Evolutionary conservation across 371 early-diverging fungal genomes (phyloP), one percentile per base, ranked within the genome.

Genomic region (Mortierella sp.): DNA sequence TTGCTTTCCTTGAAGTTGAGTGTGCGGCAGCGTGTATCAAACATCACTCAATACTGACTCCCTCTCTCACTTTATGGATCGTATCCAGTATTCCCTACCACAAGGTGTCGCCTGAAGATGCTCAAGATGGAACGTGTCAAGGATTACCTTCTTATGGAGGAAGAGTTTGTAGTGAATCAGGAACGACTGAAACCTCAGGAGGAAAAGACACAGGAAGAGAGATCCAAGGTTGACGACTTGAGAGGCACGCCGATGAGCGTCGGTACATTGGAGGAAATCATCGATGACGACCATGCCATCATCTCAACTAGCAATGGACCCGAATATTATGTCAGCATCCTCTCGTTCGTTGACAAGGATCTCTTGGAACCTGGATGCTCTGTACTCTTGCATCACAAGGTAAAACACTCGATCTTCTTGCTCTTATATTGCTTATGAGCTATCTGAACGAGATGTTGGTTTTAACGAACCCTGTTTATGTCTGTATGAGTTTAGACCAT

Each of bases 241-340:
- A 93, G 99, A 68, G 99, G 99, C n/a, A 93, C 95, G 44, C 99
- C 99, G n/a, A 97, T 99, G 95, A 90, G 92, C 60, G 95, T 99
- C 7, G 99, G 99, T 19, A 95, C 96, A 1, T 88, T 99, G 59
- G 99, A 99, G 84, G 99, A 99, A 83, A 99, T 99, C 72, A 97
- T 99, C 82, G 99, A 99, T 82, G 99, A 99, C 75, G 95, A 99
- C 83, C 99, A 99, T 82, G 99, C 99, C 47, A 99, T 99, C 81
- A 97, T 99, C 11, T 96, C 97, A 48, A 92, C 97, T 14, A 88
- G 95, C 29, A 90, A 95, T 25, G 99, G 99, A 19, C 98, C 99
- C 2, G 99, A 99, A 77, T 99, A 96, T 85, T 99, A 99, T 74
- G 99, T 99, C 25, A 92, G 91, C 72, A 97, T 99, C 64, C 91